phyloP scores from a whole-genome alignment of 1,284 basidiomycete genomes.

The Trichosporon sp. region DNA sequence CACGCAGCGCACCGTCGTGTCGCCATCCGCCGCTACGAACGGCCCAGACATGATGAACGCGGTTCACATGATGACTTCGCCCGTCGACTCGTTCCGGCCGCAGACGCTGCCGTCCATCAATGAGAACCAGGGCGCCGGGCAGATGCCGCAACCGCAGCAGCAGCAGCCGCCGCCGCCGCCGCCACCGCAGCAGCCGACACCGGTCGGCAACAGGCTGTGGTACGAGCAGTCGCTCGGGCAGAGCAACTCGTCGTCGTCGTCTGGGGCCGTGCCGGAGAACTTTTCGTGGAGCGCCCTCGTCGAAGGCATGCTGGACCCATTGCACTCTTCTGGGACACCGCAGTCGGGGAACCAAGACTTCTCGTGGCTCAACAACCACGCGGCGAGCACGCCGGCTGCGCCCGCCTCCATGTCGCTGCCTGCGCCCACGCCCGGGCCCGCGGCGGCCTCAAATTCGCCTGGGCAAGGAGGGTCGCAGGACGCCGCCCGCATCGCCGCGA shows the following conservation, averaged over 20 bases:
- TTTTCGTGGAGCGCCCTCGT: conserved; percentile 22
- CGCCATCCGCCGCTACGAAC: not conserved
- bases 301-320: conserved; percentile 18
- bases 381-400: conserved; percentile 8
- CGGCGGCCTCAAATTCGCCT: not conserved
- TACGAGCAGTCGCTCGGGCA: not conserved
- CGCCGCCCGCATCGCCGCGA: not conserved
- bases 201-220: conserved; percentile 1
- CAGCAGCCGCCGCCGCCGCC: not conserved
- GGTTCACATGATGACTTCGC: conserved; percentile 15
- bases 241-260: not conserved
- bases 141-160: not conserved
- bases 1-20: conserved; percentile 1
- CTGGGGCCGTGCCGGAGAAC: not conserved
- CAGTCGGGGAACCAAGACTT: conserved; percentile 10
- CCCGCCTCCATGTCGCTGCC: not conserved
- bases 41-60: conserved; percentile 5
- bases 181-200: not conserved
- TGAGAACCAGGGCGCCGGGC: not conserved
- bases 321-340: conserved; percentile 1
- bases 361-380: conserved; percentile 13
- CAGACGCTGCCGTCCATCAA: conserved; percentile 3
- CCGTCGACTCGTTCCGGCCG: conserved; percentile 16
- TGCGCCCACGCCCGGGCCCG: not conserved
- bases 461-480: not conserved